These are phyloP conservation scores for Neoboletus brunneissimus DNA, from an alignment of 768 basidiomycete species.

Conservation along the genomic window DNA sequence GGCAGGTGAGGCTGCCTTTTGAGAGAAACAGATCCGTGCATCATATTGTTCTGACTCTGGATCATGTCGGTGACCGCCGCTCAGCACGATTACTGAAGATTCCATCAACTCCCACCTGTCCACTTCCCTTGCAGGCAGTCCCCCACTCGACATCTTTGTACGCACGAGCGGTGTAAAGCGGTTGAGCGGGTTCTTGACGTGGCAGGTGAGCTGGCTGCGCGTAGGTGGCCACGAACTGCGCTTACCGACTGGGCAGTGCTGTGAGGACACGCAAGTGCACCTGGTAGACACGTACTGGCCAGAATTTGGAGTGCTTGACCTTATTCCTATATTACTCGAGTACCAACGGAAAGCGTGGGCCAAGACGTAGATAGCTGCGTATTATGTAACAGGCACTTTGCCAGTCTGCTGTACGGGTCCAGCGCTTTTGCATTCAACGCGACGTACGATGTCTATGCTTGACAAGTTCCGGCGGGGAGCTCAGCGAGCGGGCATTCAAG, in stretches of 20 bases:
- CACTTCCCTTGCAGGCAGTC: conserved; percentile 61
- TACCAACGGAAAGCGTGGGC: conserved; percentile 80
- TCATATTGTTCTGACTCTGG: not conserved
- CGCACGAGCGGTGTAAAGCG: conserved; percentile 83
- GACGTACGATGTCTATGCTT: conserved; percentile 59
- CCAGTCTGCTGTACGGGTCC: not conserved
- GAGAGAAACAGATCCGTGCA: too few relatives aligned
- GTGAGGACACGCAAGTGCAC: conserved; percentile 82
- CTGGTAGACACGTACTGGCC: conserved; percentile 90
- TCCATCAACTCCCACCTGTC: conserved; percentile 67
- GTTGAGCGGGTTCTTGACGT: conserved; percentile 73
- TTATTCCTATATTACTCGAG: conserved; percentile 83
- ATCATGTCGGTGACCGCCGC: too few relatives aligned
- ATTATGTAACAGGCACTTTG: not conserved
- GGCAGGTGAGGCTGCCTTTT: conserved; percentile 19
- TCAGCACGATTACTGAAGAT: conserved; percentile 58
- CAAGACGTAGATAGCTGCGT: not conserved
- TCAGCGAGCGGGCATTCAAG: conserved; percentile 78
- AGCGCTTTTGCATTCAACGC: not conserved
- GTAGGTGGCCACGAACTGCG: not conserved
- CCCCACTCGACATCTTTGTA: conserved; percentile 85
- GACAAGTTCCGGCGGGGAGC: conserved; percentile 81
- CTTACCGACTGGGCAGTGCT: conserved; percentile 47
- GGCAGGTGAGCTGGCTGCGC: conserved; percentile 72
- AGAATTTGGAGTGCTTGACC: conserved; percentile 82